These are phyloP conservation scores for Phialocephala sp. DNA, from an alignment of 2,329 filamentous ascomycete genomes.

Conservation along the genomic window DNA sequence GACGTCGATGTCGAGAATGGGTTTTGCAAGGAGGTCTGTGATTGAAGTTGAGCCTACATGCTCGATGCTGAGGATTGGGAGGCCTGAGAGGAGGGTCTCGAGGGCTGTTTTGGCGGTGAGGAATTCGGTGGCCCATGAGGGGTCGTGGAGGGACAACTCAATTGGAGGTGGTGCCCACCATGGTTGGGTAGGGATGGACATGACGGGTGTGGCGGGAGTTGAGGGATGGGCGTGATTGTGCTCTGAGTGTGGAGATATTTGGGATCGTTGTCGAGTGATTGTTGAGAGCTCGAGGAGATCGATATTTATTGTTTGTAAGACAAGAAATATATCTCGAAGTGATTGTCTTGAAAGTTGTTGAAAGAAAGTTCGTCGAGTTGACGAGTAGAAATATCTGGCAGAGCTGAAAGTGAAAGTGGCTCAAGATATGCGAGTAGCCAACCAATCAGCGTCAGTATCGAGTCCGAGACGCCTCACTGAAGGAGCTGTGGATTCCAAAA, in stretches of 20 bases:
- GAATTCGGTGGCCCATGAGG: slow-evolving; percentile 27
- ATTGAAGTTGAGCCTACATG: slow-evolving; percentile 59
- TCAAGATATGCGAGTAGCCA: background rate
- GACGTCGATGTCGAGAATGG: slow-evolving; percentile 59
- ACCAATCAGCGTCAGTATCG: background rate
- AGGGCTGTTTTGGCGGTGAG: slow-evolving; percentile 1
- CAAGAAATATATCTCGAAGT: too few species aligned
- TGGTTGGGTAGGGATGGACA: background rate
- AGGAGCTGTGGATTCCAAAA: background rate
- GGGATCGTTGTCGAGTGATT: background rate
- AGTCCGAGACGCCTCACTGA: background rate
- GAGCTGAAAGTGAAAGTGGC: background rate
- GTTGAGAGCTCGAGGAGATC: background rate
- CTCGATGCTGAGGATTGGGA: slow-evolving; percentile 42
- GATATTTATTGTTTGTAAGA: too few species aligned
- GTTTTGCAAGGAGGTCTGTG: slow-evolving; percentile 55
- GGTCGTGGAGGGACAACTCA: slow-evolving; percentile 25
- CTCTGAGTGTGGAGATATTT: background rate
- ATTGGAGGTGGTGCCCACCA: slow-evolving; percentile 9
- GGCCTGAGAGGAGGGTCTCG: slow-evolving; percentile 12
- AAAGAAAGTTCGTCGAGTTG: too few species aligned
- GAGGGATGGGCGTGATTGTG: background rate
- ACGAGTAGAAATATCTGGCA: background rate
- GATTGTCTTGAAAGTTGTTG: too few species aligned
- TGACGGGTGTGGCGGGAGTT: background rate